Base-by-base conservation (phyloP, 176 grass and related monocot species). In the Typha latifolia region DNA sequence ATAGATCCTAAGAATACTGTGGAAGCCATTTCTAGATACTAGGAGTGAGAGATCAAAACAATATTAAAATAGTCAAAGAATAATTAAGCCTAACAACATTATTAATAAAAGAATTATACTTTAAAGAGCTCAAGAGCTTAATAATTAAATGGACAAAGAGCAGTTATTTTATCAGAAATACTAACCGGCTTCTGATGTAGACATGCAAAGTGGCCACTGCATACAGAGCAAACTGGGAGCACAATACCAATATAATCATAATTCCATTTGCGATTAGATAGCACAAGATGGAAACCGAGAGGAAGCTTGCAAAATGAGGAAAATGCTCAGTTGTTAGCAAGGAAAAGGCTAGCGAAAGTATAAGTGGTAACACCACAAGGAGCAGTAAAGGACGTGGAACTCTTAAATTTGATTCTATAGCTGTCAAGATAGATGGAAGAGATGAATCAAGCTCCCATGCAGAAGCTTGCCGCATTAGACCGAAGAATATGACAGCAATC, bases 401-500 rank as follows among this genome's bases (percentile, higher is more conserved):
- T 80, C 86, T 89, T 69, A 99, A 78, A 53, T 99, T 99, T 63
- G 69, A 73, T 66, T 93, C 94, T 49, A 93, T 49, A 72, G 89
- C 85, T 66, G 86, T 79, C 73, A 93, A 86, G 73, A 99, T 75
- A 66, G 94, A 93, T 59, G 89, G 89, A 51, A 93, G 63, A 62
- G 89, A 85, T 80, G 73, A 81, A 82, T 99, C 94, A 47, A 72
- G 18, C 70, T 99, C 94, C 89, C 89, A 93, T 80, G 94, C 85
- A 73, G 61, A 79, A 14, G 83, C 75, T 76, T 99, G 94, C 75
- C 77, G 69, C 85, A 90, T 99, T 57, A 99, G 78, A 52, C 80
- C 94, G 61, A 99, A 99, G 66, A 99, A 80, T 43, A 90, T 84
- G 57, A 76, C 52, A 15, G 83, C 81, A 61, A 93, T 69, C 94